Evolutionary conservation across 108 stramenopile species (phyloP).

Genomic region (Pinguiococcus pyrenoidosus): DNA sequence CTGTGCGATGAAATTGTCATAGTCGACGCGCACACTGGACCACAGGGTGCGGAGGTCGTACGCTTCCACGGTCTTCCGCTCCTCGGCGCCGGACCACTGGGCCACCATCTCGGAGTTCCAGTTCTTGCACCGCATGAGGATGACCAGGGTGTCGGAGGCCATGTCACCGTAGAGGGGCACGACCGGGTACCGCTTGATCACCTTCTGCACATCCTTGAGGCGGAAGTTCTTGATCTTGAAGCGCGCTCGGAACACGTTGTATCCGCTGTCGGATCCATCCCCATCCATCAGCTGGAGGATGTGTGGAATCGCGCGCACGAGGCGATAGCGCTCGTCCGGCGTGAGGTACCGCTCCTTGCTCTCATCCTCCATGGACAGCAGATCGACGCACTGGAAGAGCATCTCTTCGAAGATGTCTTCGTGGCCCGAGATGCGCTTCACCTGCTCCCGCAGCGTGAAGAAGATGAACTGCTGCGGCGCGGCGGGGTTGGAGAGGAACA

Average conservation of each 20-base stretch:
- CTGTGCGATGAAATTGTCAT: conserved; percentile 1
- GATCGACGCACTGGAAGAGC: conserved; percentile 2
- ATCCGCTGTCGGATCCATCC: conserved; percentile 1
- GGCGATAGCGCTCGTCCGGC: conserved; percentile 35
- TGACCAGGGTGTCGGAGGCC: conserved; percentile 2
- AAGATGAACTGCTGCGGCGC: conserved; percentile 32
- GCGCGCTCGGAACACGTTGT: conserved; percentile 19
- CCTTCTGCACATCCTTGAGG: conserved; percentile 10
- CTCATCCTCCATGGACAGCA: conserved; percentile 16
- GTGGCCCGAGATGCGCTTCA: conserved; percentile 26
- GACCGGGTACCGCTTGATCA: conserved; percentile 26
- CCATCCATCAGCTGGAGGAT: conserved; percentile 28
- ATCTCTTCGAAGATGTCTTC: conserved; percentile 13
- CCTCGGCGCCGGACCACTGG: no score
- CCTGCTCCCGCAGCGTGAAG: conserved; percentile 29
- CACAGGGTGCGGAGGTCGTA: no score
- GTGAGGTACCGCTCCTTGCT: conserved; percentile 18
- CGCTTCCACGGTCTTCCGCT: no score
- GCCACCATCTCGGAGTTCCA: no score
- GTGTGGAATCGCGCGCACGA: conserved; percentile 27
- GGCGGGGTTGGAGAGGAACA: conserved; percentile 24
- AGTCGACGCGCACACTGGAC: no score
- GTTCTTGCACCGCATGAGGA: conserved; percentile 5
- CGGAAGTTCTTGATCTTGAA: conserved; percentile 28
- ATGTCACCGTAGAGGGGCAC: conserved; percentile 24